phyloP scores from a whole-genome alignment of 805 yeast species.

The Ogataea wickerhamii region DNA sequence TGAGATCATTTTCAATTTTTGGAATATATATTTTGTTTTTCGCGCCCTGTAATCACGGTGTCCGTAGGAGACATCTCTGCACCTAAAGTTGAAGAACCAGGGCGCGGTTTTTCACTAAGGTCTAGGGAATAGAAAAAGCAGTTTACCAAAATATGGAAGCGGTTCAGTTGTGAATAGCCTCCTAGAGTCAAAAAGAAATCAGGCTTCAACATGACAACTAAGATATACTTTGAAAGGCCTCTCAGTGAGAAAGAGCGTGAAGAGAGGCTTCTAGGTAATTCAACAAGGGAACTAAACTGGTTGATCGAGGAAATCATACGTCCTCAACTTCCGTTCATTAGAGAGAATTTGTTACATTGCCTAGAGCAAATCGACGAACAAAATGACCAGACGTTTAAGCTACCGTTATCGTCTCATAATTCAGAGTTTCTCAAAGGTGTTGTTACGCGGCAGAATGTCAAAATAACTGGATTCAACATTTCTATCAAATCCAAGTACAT shows the following conservation, averaged over 20 bases:
- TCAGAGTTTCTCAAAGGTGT: slow-evolving; percentile 60
- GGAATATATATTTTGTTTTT: too few relatives aligned
- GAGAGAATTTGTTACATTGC: slow-evolving; percentile 42
- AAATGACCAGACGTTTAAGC: slow-evolving; percentile 41
- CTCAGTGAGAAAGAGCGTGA: slow-evolving; percentile 3
- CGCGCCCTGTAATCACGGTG: too few relatives aligned
- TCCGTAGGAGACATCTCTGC: too few relatives aligned
- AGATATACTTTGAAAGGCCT: slow-evolving; percentile 15
- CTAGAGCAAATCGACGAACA: slow-evolving; percentile 35
- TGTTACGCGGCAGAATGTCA: slow-evolving; percentile 51
- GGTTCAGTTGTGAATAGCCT: too few relatives aligned
- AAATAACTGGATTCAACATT: slow-evolving; percentile 46
- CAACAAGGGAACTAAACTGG: slow-evolving; percentile 41
- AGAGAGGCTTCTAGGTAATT: background rate
- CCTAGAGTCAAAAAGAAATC: too few relatives aligned
- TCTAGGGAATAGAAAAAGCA: too few relatives aligned
- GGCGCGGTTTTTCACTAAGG: too few relatives aligned
- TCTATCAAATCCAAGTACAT: slow-evolving; percentile 35
- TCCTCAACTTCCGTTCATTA: slow-evolving; percentile 45
- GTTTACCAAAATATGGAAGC: too few relatives aligned
- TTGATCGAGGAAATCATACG: slow-evolving; percentile 43
- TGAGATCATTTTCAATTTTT: too few relatives aligned
- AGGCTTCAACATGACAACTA: slow-evolving; percentile 29
- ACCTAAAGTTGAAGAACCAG: too few relatives aligned
- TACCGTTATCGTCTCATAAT: slow-evolving; percentile 55